Percentiles rank a stretch among this genome's conserved stretches.
These are phyloP conservation scores for Croton setiger DNA, from an alignment of 441 rosid species.

Conservation along the genomic window DNA sequence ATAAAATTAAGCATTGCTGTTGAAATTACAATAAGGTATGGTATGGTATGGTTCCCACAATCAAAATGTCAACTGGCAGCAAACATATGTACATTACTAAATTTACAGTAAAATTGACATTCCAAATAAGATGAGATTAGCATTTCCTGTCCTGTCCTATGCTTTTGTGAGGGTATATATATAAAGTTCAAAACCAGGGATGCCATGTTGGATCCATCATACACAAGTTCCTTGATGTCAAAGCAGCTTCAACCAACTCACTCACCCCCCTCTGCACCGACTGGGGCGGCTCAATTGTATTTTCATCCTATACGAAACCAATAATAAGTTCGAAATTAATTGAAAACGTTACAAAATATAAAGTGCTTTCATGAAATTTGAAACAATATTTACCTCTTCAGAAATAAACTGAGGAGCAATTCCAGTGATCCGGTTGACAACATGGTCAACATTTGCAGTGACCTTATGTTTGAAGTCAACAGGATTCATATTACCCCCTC, in stretches of 20 bases:
- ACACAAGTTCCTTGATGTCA: slow-evolving; percentile 82
- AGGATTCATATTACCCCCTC: slow-evolving; percentile 60
- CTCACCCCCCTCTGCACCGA: slow-evolving; percentile 88
- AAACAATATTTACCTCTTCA: slow-evolving; percentile 64
- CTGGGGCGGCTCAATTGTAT: slow-evolving; percentile 72
- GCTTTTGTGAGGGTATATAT: too few species aligned
- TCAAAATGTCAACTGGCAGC: slow-evolving; percentile 2
- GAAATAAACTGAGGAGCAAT: slow-evolving; percentile 75
- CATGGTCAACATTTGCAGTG: slow-evolving; percentile 71
- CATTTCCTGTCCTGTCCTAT: too few species aligned
- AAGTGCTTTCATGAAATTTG: background rate
- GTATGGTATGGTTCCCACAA: background rate
- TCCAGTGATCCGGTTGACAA: slow-evolving; percentile 65
- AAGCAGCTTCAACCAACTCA: slow-evolving; percentile 86
- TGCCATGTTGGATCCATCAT: slow-evolving; percentile 99
- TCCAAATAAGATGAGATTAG: background rate
- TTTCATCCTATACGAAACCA: slow-evolving; percentile 63
- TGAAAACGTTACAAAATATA: too few species aligned
- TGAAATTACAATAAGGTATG: background rate
- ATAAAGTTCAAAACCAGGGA: slow-evolving; percentile 79
- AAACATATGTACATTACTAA: background rate
- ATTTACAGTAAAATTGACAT: slow-evolving; percentile 11
- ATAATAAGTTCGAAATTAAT: background rate
- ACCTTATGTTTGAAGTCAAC: slow-evolving; percentile 76
- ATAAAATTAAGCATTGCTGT: background rate